phyloP scores from a whole-genome alignment of 768 basidiomycete genomes.

The Lactarius sp. region DNA sequence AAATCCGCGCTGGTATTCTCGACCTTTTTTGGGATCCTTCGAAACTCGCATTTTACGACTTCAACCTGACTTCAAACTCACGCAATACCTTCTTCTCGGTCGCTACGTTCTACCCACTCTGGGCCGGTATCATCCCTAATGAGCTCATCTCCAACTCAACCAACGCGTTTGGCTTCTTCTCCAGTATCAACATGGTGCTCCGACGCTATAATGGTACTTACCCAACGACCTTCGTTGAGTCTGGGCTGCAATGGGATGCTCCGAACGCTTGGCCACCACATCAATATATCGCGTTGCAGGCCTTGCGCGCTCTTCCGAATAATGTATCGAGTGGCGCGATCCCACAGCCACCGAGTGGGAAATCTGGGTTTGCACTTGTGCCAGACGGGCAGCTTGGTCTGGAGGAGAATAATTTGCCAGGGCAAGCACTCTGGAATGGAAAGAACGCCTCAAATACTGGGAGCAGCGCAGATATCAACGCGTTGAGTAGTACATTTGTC shows the following conservation, averaged over 20 bases:
- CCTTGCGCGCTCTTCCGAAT: constrained; percentile 66
- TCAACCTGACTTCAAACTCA: constrained; percentile 64
- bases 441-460: constrained; percentile 50
- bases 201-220: constrained; percentile 86
- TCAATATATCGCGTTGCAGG: constrained; percentile 74
- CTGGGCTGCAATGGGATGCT: constrained; percentile 83
- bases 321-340: constrained; percentile 58
- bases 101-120: constrained; percentile 80
- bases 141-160: constrained; percentile 53
- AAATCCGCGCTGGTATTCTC: constrained; percentile 63
- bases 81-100: constrained; percentile 64
- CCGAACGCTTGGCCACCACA: constrained; percentile 91
- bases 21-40: constrained; percentile 82
- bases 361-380: constrained; percentile 63
- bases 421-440: constrained; percentile 49
- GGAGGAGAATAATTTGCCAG: constrained; percentile 62
- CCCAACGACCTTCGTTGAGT: constrained; percentile 72
- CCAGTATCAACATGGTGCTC: constrained; percentile 70
- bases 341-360: constrained; percentile 45
- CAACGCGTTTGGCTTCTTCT: constrained; percentile 68
- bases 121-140: constrained; percentile 79
- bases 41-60: constrained; percentile 91
- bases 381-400: constrained; percentile 80
- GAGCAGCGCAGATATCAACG: constrained; percentile 57
- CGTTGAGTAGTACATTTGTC: constrained; percentile 46